These are phyloP conservation scores for Trifolium fragiferum DNA, from an alignment of 306 rosid genomes.

Conservation along the genomic window DNA sequence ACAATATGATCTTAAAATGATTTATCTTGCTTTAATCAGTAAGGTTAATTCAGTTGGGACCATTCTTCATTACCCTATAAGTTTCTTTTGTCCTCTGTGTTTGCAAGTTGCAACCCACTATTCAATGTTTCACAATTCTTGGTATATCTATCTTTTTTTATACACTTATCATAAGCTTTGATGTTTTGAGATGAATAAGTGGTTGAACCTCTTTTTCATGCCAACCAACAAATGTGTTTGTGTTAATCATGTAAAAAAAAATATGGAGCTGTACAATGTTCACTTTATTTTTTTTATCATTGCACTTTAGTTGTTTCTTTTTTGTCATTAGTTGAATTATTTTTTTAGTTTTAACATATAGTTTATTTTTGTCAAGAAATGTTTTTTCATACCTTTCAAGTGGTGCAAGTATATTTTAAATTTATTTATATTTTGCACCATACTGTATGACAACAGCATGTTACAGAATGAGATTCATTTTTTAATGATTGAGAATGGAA, in stretches of 20 bases:
- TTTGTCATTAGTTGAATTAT: slow-evolving; percentile 12
- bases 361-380: not conserved
- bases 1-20: slow-evolving; percentile 36
- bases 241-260: slow-evolving; percentile 31
- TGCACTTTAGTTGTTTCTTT: not conserved
- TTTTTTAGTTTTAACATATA: not conserved
- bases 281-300: slow-evolving; percentile 29
- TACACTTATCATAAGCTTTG: slow-evolving; percentile 37
- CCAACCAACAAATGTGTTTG: slow-evolving; percentile 38
- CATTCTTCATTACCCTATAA: slow-evolving; percentile 32
- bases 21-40: slow-evolving; percentile 31
- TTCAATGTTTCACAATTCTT: slow-evolving; percentile 42
- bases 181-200: slow-evolving; percentile 36
- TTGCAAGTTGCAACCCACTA: slow-evolving; percentile 28
- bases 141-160: slow-evolving; percentile 10
- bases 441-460: slow-evolving; percentile 16
- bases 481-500: slow-evolving; percentile 36
- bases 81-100: slow-evolving; percentile 39
- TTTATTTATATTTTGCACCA: slow-evolving; percentile 24
- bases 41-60: slow-evolving; percentile 44
- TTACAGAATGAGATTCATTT: slow-evolving; percentile 40
- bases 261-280: not conserved
- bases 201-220: slow-evolving; percentile 37
- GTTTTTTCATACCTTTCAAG: not conserved
- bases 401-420: slow-evolving; percentile 14